A percentile compares a stretch with the other conserved stretches of the same genome.
Conservation (phyloP, 2,329 filamentous ascomycete genomes). For the Apiospora aurea region DNA sequence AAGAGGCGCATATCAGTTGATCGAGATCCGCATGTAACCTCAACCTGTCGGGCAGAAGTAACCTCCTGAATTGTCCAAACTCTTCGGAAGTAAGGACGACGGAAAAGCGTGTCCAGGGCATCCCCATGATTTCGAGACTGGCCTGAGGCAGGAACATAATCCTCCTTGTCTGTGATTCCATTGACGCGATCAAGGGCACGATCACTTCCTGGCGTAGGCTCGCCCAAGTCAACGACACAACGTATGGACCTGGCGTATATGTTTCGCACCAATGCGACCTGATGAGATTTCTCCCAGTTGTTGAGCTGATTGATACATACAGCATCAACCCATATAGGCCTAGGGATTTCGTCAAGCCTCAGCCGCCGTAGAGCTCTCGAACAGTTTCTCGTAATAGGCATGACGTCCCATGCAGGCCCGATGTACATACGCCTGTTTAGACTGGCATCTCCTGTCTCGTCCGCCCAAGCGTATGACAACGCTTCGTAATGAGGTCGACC, state of each 20-base stretch:
- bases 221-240: not conserved
- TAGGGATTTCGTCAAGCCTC: not conserved
- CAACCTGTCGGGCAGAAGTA: not conserved
- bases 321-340: not conserved
- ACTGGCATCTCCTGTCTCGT: not conserved
- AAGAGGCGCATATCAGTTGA: not conserved
- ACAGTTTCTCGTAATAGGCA: not conserved
- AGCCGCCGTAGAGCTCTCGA: not conserved
- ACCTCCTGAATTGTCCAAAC: not conserved
- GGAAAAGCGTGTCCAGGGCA: not conserved
- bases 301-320: not conserved
- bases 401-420: not conserved
- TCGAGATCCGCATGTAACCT: not conserved
- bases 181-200: not conserved
- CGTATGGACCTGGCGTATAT: constrained; percentile 2
- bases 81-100: not conserved
- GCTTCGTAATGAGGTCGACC: not conserved
- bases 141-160: not conserved
- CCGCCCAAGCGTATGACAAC: not conserved
- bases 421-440: not conserved
- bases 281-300: not conserved
- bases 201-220: not conserved
- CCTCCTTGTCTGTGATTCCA: not conserved
- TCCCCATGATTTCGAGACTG: not conserved
- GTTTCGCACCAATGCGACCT: not conserved